Evolutionary conservation across 441 rosid genomes (phyloP).

Genomic region (Breynia disticha): DNA sequence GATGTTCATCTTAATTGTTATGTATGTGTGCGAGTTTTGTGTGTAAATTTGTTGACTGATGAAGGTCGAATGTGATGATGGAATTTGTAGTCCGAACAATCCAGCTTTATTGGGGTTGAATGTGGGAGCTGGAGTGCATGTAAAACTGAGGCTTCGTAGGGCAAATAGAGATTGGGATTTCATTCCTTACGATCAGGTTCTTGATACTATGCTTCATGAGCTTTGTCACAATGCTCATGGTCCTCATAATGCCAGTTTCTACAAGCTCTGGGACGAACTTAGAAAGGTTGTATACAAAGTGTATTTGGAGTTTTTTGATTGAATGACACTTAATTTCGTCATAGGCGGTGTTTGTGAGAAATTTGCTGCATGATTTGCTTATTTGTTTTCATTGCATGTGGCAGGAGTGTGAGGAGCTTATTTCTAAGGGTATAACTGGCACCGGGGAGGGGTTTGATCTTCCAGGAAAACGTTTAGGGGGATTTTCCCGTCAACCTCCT

Average conservation of each 20-base stretch:
- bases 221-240: conserved; percentile 80
- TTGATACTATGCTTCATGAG: conserved; percentile 93
- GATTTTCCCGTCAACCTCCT: conserved; percentile 61
- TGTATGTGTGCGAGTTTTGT: not conserved
- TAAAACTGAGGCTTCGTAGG: conserved; percentile 71
- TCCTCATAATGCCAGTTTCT: conserved; percentile 79
- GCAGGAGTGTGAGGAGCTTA: conserved; percentile 80
- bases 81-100: conserved; percentile 52
- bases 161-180: conserved; percentile 55
- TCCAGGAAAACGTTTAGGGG: conserved; percentile 72
- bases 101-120: conserved; percentile 64
- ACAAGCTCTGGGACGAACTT: conserved; percentile 91
- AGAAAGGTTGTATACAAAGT: conserved; percentile 35
- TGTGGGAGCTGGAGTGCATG: conserved; percentile 56
- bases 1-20: not conserved
- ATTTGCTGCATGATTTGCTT: not conserved
- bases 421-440: conserved; percentile 60
- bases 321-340: not conserved
- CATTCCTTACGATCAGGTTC: conserved; percentile 57
- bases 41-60: conserved; percentile 2
- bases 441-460: conserved; percentile 68
- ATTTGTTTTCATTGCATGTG: conserved; percentile 1
- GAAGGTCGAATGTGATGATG: not conserved
- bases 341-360: not conserved
- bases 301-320: not conserved